Conservation (phyloP, 306 rosid species). For the Argentina anserina region DNA sequence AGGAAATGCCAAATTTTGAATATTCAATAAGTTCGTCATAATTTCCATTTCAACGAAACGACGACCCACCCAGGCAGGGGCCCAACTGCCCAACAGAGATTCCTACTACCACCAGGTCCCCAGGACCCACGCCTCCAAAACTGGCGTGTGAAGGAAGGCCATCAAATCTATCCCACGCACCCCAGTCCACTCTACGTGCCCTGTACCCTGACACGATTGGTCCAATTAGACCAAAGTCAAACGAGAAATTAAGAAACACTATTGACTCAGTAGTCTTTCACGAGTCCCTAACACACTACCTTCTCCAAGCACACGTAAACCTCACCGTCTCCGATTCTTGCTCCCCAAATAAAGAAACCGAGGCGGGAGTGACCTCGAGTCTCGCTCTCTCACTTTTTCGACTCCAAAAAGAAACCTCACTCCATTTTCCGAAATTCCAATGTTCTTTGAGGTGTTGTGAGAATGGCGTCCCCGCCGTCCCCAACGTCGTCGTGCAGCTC, state of each 20-base stretch:
- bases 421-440: neutral
- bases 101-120: neutral
- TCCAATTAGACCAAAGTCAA: neutral
- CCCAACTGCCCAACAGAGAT: neutral
- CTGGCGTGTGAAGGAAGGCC: neutral
- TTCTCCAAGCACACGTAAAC: constrained; percentile 9
- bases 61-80: neutral
- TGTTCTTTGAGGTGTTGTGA: neutral
- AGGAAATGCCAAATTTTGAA: no score
- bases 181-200: neutral
- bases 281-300: neutral
- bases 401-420: neutral
- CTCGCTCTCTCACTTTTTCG: neutral
- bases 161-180: neutral
- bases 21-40: neutral
- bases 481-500: constrained; percentile 30
- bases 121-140: neutral
- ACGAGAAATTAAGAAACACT: neutral
- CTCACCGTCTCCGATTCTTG: constrained; percentile 3
- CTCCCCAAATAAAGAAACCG: neutral
- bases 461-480: constrained; percentile 58
- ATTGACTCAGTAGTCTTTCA: neutral
- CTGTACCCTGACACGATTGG: neutral
- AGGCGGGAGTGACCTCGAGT: constrained; percentile 13
- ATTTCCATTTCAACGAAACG: neutral